Evolutionary conservation across 225 moss, liverwort and hornwort species (phyloP).

Genomic region (Pseudisothecium myosuroides): DNA sequence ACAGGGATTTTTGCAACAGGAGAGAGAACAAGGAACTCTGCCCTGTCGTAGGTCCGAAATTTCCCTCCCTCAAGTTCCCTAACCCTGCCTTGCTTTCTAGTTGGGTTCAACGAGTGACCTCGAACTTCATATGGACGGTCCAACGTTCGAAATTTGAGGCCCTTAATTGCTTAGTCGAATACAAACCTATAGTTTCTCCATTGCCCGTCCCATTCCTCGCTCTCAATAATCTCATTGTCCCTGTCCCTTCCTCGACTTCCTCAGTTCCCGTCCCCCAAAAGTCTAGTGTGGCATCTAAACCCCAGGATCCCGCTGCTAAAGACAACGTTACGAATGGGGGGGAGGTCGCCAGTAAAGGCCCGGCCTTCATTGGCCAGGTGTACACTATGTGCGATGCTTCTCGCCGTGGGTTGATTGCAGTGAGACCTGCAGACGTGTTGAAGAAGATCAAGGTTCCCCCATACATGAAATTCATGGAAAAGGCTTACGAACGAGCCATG

Average conservation of each 20-base stretch:
- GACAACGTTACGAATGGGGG: constrained; percentile 15
- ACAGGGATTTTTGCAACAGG: background rate
- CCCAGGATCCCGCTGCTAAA: constrained; percentile 8
- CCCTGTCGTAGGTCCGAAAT: background rate
- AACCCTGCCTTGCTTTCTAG: constrained; percentile 20
- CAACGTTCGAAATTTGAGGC: constrained; percentile 12
- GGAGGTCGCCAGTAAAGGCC: constrained; percentile 63
- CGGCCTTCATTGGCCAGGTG: constrained; percentile 93
- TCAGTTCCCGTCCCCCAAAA: constrained; percentile 17
- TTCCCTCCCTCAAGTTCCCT: constrained; percentile 13
- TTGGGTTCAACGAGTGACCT: constrained; percentile 20
- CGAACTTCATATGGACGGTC: constrained; percentile 8
- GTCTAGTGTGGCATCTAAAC: constrained; percentile 5
- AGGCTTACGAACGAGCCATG: constrained; percentile 26
- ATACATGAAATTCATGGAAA: constrained; percentile 60
- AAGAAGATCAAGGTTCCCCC: constrained; percentile 67
- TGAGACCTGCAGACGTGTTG: constrained; percentile 62
- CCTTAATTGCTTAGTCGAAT: constrained; percentile 5
- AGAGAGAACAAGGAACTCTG: background rate
- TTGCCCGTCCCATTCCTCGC: constrained; percentile 24
- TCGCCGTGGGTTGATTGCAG: constrained; percentile 79
- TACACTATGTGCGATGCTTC: constrained; percentile 97
- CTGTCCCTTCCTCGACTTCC: constrained; percentile 8
- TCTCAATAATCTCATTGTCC: constrained; percentile 19
- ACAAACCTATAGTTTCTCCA: constrained; percentile 24